Evolutionary conservation across 2,329 filamentous ascomycete genomes (phyloP).

Genomic region (Exutisphaerella laricina): DNA sequence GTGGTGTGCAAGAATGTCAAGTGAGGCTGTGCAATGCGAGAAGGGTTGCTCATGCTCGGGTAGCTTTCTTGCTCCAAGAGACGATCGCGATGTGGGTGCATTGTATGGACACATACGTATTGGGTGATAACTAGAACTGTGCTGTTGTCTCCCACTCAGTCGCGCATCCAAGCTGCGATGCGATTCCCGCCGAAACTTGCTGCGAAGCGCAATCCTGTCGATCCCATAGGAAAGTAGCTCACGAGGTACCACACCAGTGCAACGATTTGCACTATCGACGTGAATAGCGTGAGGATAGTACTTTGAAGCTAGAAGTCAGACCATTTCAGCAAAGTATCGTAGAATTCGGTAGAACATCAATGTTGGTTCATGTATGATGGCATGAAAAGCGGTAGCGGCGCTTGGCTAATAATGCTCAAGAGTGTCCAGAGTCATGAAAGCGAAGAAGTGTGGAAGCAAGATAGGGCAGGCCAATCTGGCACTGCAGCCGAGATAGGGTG

Average conservation of each 20-base stretch:
- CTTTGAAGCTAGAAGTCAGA: conserved; percentile 61
- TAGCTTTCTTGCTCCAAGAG: neutral
- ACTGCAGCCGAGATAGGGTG: conserved; percentile 11
- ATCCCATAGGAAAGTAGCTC: conserved; percentile 97
- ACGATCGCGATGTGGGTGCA: too few relatives aligned
- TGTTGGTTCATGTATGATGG: conserved; percentile 9
- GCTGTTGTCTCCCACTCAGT: conserved; percentile 49
- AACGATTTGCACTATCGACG: conserved; percentile 75
- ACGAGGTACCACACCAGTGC: conserved; percentile 88
- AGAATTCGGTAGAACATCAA: conserved; percentile 2
- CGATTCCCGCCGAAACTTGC: conserved; percentile 79
- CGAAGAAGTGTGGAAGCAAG: conserved; percentile 9
- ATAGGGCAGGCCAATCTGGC: conserved; percentile 15
- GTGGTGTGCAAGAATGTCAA: too few relatives aligned
- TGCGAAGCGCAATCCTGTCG: conserved; percentile 77
- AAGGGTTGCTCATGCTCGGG: too few relatives aligned
- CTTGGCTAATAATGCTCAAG: conserved; percentile 1
- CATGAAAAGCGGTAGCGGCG: conserved; percentile 10
- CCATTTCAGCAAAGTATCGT: conserved; percentile 30
- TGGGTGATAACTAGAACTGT: too few relatives aligned
- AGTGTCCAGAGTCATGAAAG: conserved; percentile 1
- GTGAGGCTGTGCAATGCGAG: too few relatives aligned
- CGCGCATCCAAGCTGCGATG: conserved; percentile 81
- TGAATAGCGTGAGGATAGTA: conserved; percentile 77
- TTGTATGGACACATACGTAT: too few relatives aligned